These are phyloP conservation scores for Litsea cubeba DNA, from an alignment of 164 flowering plant genomes.

Conservation along the genomic window DNA sequence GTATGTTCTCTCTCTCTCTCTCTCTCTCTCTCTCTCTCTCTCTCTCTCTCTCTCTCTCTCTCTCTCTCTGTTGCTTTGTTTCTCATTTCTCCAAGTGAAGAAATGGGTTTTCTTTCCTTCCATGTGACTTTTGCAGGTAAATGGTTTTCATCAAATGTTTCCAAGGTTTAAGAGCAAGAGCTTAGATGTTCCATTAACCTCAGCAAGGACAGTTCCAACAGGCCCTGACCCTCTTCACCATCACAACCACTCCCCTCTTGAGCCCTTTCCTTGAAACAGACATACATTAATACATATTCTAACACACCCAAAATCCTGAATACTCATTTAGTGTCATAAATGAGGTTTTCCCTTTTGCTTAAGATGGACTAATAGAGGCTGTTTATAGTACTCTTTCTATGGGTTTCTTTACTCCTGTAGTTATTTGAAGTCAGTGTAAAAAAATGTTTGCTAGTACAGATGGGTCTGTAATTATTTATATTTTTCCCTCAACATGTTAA, in stretches of 20 bases:
- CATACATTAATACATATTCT: neutral
- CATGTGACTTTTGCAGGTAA: neutral
- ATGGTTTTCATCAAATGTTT: neutral
- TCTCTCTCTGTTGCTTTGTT: neutral
- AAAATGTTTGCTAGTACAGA: too few species aligned
- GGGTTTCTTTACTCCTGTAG: too few species aligned
- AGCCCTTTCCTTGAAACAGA: constrained; percentile 15
- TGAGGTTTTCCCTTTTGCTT: too few species aligned
- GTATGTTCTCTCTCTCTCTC: neutral
- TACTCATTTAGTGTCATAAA: too few species aligned
- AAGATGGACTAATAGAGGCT: too few species aligned
- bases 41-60: neutral
- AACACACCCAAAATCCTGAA: too few species aligned
- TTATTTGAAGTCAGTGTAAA: too few species aligned
- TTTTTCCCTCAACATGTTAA: too few species aligned
- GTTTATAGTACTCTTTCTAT: too few species aligned
- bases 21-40: neutral
- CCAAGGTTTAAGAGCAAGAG: neutral
- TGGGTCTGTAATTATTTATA: too few species aligned
- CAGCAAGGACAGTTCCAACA: constrained; percentile 38
- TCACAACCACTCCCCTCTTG: constrained; percentile 25
- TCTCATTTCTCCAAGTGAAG: neutral
- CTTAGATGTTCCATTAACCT: constrained; percentile 8
- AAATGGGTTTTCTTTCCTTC: neutral
- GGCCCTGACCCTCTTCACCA: constrained; percentile 53